These are phyloP conservation scores for Wickerhamiella australiensis DNA, from an alignment of 805 yeast genomes.

Conservation along the genomic window DNA sequence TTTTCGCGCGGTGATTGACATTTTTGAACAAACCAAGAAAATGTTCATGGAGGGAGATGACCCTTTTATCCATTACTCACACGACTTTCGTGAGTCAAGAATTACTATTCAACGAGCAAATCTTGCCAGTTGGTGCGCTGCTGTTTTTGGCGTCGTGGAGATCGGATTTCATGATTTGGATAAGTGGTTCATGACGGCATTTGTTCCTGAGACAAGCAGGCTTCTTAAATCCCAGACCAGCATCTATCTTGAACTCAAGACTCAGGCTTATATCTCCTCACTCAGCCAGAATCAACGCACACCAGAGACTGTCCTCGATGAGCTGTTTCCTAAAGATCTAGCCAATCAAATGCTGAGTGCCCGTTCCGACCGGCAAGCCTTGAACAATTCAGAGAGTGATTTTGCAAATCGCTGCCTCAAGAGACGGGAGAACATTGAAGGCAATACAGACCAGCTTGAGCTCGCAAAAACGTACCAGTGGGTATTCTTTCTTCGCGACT, in stretches of 20 bases:
- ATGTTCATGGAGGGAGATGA: slow-evolving; percentile 34
- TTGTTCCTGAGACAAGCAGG: slow-evolving; percentile 60
- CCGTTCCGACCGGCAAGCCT: slow-evolving; percentile 23
- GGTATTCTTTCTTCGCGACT: slow-evolving; percentile 67
- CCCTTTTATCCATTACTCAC: slow-evolving; percentile 18
- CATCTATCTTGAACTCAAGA: slow-evolving; percentile 73
- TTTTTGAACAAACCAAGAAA: slow-evolving; percentile 65
- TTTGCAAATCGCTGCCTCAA: slow-evolving; percentile 63
- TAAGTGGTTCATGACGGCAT: slow-evolving; percentile 72
- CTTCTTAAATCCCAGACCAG: slow-evolving; percentile 71
- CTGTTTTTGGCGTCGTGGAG: slow-evolving; percentile 71
- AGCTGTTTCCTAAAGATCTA: slow-evolving; percentile 58
- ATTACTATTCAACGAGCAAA: slow-evolving; percentile 67
- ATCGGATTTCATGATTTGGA: slow-evolving; percentile 80
- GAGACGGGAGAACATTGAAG: slow-evolving; percentile 49
- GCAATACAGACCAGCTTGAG: slow-evolving; percentile 35
- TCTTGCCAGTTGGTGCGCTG: slow-evolving; percentile 76
- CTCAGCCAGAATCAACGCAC: slow-evolving; percentile 49
- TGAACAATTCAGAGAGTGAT: slow-evolving; percentile 70
- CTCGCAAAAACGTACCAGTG: slow-evolving; percentile 71
- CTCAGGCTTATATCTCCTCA: slow-evolving; percentile 90
- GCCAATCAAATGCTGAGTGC: slow-evolving; percentile 29
- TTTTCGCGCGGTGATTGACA: slow-evolving; percentile 54
- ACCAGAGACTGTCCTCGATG: slow-evolving; percentile 55
- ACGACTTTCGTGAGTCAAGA: slow-evolving; percentile 19